These are phyloP conservation scores for Hibiscus syriacus DNA, from an alignment of 345 rosid species.

Conservation along the genomic window DNA sequence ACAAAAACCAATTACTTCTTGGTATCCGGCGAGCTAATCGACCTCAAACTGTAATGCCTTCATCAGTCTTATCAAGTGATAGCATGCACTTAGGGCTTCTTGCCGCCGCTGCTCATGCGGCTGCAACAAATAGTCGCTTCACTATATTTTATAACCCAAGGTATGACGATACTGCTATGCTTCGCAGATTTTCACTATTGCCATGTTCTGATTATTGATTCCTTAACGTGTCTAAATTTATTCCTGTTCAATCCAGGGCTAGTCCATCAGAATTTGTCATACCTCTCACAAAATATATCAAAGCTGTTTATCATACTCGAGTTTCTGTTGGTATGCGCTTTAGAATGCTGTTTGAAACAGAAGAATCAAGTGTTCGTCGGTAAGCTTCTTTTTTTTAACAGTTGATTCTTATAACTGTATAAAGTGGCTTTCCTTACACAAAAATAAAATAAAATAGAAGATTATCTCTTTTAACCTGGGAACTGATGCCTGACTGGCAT, in stretches of 20 bases:
- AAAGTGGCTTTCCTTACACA: background rate
- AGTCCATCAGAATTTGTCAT: constrained; percentile 88
- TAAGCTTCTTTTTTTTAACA: constrained; percentile 21
- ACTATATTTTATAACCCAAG: constrained; percentile 86
- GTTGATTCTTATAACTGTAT: background rate
- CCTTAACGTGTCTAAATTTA: background rate
- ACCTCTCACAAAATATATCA: constrained; percentile 63
- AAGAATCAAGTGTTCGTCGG: constrained; percentile 93
- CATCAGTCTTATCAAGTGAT: constrained; percentile 84
- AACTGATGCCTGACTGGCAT: background rate
- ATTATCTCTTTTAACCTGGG: background rate
- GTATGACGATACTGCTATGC: constrained; percentile 20
- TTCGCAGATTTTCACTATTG: background rate
- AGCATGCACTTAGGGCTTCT: constrained; percentile 96
- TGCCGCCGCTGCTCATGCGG: constrained; percentile 96
- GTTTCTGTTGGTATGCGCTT: constrained; percentile 95
- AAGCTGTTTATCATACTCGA: constrained; percentile 78
- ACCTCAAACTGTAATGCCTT: constrained; percentile 90
- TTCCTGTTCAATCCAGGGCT: constrained; percentile 40
- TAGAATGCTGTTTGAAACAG: constrained; percentile 90
- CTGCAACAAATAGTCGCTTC: constrained; percentile 85
- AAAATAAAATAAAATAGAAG: no score
- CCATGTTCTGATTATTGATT: background rate
- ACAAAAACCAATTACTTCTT: constrained; percentile 78
- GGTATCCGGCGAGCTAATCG: constrained; percentile 78